These are phyloP conservation scores for Austroboletus novae-zelandiae DNA, from an alignment of 1,284 basidiomycete genomes.

Conservation along the genomic window DNA sequence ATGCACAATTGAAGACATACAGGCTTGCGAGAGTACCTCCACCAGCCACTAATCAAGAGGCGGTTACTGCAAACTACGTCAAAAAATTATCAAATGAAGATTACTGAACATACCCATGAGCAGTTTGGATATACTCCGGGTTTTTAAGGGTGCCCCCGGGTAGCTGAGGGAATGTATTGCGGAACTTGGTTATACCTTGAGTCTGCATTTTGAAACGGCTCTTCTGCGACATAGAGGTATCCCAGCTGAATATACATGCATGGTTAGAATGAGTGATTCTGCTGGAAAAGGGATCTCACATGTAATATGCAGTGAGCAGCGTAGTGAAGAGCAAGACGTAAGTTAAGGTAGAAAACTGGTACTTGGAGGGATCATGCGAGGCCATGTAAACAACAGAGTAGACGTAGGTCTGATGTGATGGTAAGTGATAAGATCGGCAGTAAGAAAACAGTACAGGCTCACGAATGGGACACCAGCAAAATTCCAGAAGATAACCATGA, in stretches of 20 bases:
- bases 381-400: slow-evolving; percentile 99
- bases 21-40: slow-evolving; percentile 88
- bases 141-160: slow-evolving; percentile 86
- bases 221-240: slow-evolving; percentile 96
- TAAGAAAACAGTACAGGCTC: slow-evolving; percentile 29
- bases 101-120: slow-evolving; percentile 66
- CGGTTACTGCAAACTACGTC: slow-evolving; percentile 57
- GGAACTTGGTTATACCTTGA: slow-evolving; percentile 83
- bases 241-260: slow-evolving; percentile 58
- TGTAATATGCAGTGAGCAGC: slow-evolving; percentile 83
- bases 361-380: slow-evolving; percentile 85
- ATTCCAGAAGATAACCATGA: slow-evolving; percentile 98
- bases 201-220: slow-evolving; percentile 97
- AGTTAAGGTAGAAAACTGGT: slow-evolving; percentile 79
- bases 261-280: slow-evolving; percentile 8
- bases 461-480: slow-evolving; percentile 90
- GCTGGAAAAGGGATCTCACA: slow-evolving; percentile 44
- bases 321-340: slow-evolving; percentile 73
- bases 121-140: slow-evolving; percentile 91
- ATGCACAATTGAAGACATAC: slow-evolving; percentile 39
- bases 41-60: slow-evolving; percentile 84
- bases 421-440: background rate
- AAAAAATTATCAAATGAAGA: slow-evolving; percentile 3
- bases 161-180: slow-evolving; percentile 92
- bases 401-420: slow-evolving; percentile 78